Conservation (phyloP, 1,284 basidiomycete genomes). For the Moesziomyces parantarcticus region DNA sequence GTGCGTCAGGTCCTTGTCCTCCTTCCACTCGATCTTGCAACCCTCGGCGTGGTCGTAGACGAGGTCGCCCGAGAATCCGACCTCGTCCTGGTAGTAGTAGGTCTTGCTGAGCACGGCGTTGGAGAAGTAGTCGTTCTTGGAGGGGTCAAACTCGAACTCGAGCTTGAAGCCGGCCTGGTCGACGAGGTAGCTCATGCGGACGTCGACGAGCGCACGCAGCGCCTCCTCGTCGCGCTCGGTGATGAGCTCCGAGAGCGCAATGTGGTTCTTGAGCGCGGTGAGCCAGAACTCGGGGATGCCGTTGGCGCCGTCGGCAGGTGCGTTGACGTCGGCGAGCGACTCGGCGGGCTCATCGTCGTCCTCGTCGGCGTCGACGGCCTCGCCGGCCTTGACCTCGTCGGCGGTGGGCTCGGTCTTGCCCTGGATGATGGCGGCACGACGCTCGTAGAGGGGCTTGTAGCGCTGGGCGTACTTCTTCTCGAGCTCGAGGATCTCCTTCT, state of each 20-base stretch:
- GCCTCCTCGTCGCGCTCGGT: conserved; percentile 87
- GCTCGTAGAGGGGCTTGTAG: conserved; percentile 87
- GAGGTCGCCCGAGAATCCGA: conserved; percentile 93
- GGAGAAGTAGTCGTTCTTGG: conserved; percentile 85
- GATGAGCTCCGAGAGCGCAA: conserved; percentile 86
- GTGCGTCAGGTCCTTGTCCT: conserved; percentile 96
- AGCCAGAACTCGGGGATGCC: conserved; percentile 98
- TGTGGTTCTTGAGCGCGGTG: conserved; percentile 91
- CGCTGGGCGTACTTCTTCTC: conserved; percentile 96
- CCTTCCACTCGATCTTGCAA: conserved; percentile 93
- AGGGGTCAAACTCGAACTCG: conserved; percentile 77
- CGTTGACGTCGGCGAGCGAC: conserved; percentile 69
- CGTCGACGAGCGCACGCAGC: conserved; percentile 76
- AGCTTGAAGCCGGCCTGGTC: conserved; percentile 89
- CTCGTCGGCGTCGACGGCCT: conserved; percentile 74
- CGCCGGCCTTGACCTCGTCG: conserved; percentile 85
- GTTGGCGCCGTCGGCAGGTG: conserved; percentile 69
- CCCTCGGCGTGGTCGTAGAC: conserved; percentile 93
- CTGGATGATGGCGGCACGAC: conserved; percentile 83
- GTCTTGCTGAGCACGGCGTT: conserved; percentile 89
- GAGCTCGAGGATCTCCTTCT: conserved; percentile 92
- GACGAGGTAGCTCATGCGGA: conserved; percentile 77
- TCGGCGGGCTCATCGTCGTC: conserved; percentile 69
- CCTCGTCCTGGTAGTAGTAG: conserved; percentile 90
- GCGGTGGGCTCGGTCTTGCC: conserved; percentile 80